Evolutionary conservation across 805 yeast species (phyloP), one percentile per base, ranked within the genome.

Genomic region (Starmera quercuum): DNA sequence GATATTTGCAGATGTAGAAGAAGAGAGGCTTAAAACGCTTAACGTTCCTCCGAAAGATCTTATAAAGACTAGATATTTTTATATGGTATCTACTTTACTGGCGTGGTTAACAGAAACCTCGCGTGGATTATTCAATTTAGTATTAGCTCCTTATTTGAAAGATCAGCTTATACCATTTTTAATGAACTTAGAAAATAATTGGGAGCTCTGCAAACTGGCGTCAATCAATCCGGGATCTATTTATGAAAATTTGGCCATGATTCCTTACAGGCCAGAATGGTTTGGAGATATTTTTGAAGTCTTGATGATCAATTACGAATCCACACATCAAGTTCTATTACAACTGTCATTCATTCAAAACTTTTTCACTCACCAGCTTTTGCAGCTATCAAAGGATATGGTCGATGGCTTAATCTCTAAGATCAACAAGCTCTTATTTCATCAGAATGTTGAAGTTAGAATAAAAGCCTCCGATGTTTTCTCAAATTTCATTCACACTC

Each of bases 191-290:
- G 73, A 77, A 33, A 70, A 67, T 29, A 70, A 83, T 64, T 77
- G 84, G 39, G 97, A 90, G 40, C 84, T 84, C 11, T 83, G 94
- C 44, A 84, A 82, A 43, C 56, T 83, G 36, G 79, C 80, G 0
- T 69, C 68, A 21, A 56, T 83, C 9, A 66, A 67, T 26, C 83
- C 90, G 0, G 64, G 71, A 2, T 46, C 56, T 7, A 44, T 73
- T 16, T 66, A 73, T 41, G 53, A 61, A 13, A 51, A 59, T 20
- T 51, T 81, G 4, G 73, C 79, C 0, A 59, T 66, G 18, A 47
- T 74, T 21, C 64, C 75, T 6, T 71, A 62, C 39, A 58, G 71
- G 26, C 51, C 58, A 12, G 59, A 56, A 38, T 42, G 73, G 45
- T 34, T 73, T 44, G 46, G 66, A 37, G 46, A 53, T 38, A 45